Base-by-base conservation (phyloP, 805 yeast species). In the Ogataea corticis region DNA sequence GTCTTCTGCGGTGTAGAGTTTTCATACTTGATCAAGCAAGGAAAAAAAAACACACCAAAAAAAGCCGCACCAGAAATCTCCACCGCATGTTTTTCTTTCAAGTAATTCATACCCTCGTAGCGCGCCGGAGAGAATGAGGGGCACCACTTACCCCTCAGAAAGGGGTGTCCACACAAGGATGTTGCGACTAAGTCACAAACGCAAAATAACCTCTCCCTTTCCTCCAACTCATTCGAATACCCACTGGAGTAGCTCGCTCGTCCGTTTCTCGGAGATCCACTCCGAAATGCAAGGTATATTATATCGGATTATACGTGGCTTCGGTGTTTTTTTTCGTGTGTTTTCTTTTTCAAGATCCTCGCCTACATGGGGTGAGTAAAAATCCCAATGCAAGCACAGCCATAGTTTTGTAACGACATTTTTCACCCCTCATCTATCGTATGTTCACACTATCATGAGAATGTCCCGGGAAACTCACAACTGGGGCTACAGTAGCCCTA, bases 21-120 rank as follows among this genome's bases (percentile, higher is more conserved):
- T n/a, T n/a, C n/a, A n/a, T n/a, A n/a, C n/a, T n/a, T n/a, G n/a
- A n/a, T n/a, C n/a, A n/a, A n/a, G n/a, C n/a, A n/a, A n/a, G n/a
- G n/a, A 11, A 29, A 29, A 14, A n/a, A 29, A 6, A n/a, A 11
- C 11, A 29, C n/a, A 29, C n/a, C 7, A 21, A 13, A 30, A 38
- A 30, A 29, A 23, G 43, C 38, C 39, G 33, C 39, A 34, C 38
- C 38, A 18, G 33, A 9, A 30, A 32, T 33, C 48, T 45, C 48
- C 48, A 28, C 48, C 44, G 35, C 30, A 32, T 45, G 48, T 45
- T 45, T 45, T 34, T 18, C 14, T 39, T 44, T 39, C 18, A 28
- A n/a, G 16, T 13, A 17, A 28, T 15, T n/a, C 9, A 13, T 10
- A n/a, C 14, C 7, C 17, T 37, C 40, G 40, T 37, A 37, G 23